Conservation (phyloP, 345 rosid genomes). For the Tarenaya hassleriana region DNA sequence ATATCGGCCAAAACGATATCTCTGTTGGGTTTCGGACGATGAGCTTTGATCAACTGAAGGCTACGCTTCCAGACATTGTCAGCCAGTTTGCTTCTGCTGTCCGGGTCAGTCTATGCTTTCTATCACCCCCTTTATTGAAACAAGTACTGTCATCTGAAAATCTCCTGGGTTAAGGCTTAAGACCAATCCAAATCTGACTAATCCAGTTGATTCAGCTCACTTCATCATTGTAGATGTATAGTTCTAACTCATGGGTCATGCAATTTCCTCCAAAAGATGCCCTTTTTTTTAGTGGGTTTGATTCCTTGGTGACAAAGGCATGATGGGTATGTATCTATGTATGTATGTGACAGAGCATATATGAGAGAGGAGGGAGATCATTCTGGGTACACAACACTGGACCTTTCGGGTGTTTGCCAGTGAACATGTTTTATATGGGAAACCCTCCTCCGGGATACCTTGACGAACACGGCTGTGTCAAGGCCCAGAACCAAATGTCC, state of each 20-base stretch:
- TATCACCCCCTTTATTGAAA: too few species aligned
- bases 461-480: conserved; percentile 64
- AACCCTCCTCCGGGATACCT: conserved; percentile 60
- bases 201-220: too few species aligned
- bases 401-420: conserved; percentile 84
- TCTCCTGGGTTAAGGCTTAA: not conserved
- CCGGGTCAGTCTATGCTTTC: conserved; percentile 38
- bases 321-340: too few species aligned
- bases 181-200: not conserved
- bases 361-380: conserved; percentile 45
- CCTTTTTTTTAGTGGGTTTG: not conserved
- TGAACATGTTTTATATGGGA: conserved; percentile 56
- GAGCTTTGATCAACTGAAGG: conserved; percentile 63
- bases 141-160: too few species aligned
- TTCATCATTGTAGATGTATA: too few species aligned
- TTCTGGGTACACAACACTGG: conserved; percentile 85
- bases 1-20: conserved; percentile 94
- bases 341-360: conserved; percentile 32
- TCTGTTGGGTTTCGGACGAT: conserved; percentile 71
- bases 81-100: conserved; percentile 79
- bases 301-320: too few species aligned
- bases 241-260: too few species aligned
- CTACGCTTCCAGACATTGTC: conserved; percentile 60
- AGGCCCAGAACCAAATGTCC: conserved; percentile 62
- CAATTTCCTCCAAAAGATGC: conserved; percentile 12